phyloP scores from a whole-genome alignment of 1,139 yeast genomes.

The Suhomyces chickasaworum region DNA sequence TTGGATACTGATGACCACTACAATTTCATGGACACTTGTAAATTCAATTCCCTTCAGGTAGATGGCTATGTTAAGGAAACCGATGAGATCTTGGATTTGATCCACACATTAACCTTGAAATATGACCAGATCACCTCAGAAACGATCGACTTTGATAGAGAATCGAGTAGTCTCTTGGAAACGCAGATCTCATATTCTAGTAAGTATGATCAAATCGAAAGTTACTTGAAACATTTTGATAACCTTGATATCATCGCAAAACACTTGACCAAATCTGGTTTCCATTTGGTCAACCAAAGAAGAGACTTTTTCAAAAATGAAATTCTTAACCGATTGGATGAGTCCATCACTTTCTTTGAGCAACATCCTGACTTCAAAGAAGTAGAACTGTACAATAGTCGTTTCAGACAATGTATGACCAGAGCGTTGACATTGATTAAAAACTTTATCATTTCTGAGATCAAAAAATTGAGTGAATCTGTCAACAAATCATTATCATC shows the following conservation, averaged over 20 bases:
- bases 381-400: slow-evolving; percentile 64
- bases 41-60: slow-evolving; percentile 35
- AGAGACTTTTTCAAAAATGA: slow-evolving; percentile 21
- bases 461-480: slow-evolving; percentile 51
- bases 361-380: slow-evolving; percentile 60
- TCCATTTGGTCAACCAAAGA: slow-evolving; percentile 60
- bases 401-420: slow-evolving; percentile 84
- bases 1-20: slow-evolving; percentile 33
- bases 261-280: slow-evolving; percentile 63
- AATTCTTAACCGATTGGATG: slow-evolving; percentile 62
- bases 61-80: slow-evolving; percentile 44
- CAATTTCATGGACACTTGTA: slow-evolving; percentile 46
- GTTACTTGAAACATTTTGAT: slow-evolving; percentile 63
- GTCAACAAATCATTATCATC: slow-evolving; percentile 33
- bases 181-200: slow-evolving; percentile 50
- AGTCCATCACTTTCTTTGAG: slow-evolving; percentile 41
- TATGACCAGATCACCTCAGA: slow-evolving; percentile 60
- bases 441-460: slow-evolving; percentile 59
- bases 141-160: slow-evolving; percentile 63
- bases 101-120: slow-evolving; percentile 48
- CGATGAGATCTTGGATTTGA: slow-evolving; percentile 38
- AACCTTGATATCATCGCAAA: slow-evolving; percentile 70
- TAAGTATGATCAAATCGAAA: slow-evolving; percentile 51
- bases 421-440: slow-evolving; percentile 76
- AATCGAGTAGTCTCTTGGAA: slow-evolving; percentile 55